Conservation (phyloP, 495 filamentous ascomycete species). For the Penicillium coprophilum region DNA sequence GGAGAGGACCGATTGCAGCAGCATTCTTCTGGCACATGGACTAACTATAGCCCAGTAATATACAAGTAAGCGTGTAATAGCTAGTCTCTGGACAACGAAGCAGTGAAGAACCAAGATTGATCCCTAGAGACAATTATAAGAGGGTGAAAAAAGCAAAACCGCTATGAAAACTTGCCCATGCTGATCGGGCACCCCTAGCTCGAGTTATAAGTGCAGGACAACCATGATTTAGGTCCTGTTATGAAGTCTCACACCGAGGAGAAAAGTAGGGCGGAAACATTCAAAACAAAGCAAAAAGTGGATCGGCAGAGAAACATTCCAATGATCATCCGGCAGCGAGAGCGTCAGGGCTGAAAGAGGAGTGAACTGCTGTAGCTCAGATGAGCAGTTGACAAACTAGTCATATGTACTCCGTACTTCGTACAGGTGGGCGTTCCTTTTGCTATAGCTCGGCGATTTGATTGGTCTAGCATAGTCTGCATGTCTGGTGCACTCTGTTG, state of each 20-base stretch:
- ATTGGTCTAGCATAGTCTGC: conserved; percentile 11
- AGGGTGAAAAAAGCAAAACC: not conserved
- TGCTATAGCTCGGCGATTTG: not conserved
- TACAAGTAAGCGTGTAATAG: not conserved
- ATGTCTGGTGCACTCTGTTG: conserved; percentile 2
- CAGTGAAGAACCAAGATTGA: not conserved
- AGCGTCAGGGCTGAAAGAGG: conserved; percentile 2
- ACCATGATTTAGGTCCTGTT: not conserved
- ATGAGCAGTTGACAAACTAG: conserved; percentile 2
- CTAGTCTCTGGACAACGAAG: not conserved
- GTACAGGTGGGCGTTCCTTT: not conserved
- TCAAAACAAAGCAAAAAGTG: not conserved
- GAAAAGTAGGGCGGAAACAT: not conserved
- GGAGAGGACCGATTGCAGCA: conserved; percentile 4
- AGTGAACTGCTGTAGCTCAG: not conserved
- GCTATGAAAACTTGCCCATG: not conserved
- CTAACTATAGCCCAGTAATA: conserved; percentile 1
- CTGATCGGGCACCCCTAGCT: not conserved
- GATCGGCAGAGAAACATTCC: conserved; percentile 8
- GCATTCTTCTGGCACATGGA: conserved; percentile 2
- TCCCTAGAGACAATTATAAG: not conserved
- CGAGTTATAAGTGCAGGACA: conserved; percentile 4
- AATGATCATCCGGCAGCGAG: conserved; percentile 1
- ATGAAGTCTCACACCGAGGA: not conserved
- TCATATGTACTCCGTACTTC: too few species aligned